A percentile compares a stretch with the other conserved stretches of the same genome.
phyloP scores from a whole-genome alignment of 768 basidiomycete genomes.

The Rhodotorula kratochvilovae region DNA sequence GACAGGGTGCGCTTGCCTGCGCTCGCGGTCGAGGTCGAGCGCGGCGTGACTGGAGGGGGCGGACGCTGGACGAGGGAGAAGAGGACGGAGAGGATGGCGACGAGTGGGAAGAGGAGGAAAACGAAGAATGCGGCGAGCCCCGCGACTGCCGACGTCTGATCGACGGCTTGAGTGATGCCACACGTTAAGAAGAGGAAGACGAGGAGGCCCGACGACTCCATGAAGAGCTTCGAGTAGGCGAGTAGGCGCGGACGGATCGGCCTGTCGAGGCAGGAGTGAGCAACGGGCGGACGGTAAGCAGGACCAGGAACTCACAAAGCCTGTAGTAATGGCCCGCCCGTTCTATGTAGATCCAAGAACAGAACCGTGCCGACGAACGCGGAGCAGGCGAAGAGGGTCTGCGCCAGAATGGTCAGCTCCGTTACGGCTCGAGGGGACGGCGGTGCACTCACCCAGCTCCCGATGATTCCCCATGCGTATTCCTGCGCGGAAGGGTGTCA shows the following conservation, averaged over 20 bases:
- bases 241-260: neutral
- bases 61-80: neutral
- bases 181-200: neutral
- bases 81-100: neutral
- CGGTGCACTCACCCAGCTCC: neutral
- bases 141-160: neutral
- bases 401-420: neutral
- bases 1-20: neutral
- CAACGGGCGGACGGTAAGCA: no score
- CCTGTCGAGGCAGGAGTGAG: neutral
- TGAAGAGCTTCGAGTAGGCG: neutral
- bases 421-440: no score
- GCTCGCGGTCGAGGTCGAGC: neutral
- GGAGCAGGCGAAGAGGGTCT: neutral
- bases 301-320: neutral
- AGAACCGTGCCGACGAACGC: neutral
- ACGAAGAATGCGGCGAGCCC: neutral
- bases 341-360: neutral
- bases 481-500: no score
- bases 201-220: conserved; percentile 2
- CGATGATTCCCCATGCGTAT: neutral
- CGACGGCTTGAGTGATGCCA: neutral
- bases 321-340: neutral
- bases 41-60: neutral
- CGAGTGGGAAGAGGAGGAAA: neutral